Percentiles rank a stretch among this genome's conserved stretches.
Evolutionary conservation across 257 asterid species (phyloP).

Genomic region (Solanum clarkiae): DNA sequence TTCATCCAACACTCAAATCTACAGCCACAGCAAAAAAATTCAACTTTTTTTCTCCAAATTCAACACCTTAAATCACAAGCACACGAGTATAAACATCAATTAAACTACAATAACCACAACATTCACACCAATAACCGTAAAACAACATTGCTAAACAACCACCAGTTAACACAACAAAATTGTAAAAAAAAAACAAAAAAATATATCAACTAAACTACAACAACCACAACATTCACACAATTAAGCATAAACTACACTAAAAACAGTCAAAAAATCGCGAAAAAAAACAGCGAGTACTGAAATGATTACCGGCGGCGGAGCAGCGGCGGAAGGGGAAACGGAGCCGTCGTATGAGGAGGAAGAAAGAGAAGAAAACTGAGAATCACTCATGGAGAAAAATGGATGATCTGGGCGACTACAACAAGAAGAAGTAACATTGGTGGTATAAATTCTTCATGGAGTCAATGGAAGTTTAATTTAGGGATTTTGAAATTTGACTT

Average conservation of each 20-base stretch:
- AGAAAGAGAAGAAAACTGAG: constrained; percentile 9
- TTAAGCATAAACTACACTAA: not conserved
- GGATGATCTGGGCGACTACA: not conserved
- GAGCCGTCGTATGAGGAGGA: constrained; percentile 17
- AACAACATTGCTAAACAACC: not conserved
- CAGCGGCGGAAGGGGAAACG: not conserved
- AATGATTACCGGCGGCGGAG: not conserved
- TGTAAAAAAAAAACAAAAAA: too few species aligned
- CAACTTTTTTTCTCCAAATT: not conserved
- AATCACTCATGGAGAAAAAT: constrained; percentile 11
- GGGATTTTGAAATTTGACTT: not conserved
- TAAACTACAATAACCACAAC: not conserved
- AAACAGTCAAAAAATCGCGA: not conserved
- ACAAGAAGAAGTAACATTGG: not conserved
- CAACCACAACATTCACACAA: not conserved
- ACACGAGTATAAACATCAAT: not conserved
- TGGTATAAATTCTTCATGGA: not conserved
- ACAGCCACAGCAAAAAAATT: not conserved
- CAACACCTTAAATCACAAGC: not conserved
- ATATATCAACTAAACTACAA: not conserved
- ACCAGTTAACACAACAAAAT: too few species aligned
- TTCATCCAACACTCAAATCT: not conserved
- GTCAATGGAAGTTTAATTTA: not conserved
- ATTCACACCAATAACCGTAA: not conserved
- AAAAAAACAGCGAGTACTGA: not conserved